Conservation (phyloP, 208 protist species). For the Phytomonas francai region DNA sequence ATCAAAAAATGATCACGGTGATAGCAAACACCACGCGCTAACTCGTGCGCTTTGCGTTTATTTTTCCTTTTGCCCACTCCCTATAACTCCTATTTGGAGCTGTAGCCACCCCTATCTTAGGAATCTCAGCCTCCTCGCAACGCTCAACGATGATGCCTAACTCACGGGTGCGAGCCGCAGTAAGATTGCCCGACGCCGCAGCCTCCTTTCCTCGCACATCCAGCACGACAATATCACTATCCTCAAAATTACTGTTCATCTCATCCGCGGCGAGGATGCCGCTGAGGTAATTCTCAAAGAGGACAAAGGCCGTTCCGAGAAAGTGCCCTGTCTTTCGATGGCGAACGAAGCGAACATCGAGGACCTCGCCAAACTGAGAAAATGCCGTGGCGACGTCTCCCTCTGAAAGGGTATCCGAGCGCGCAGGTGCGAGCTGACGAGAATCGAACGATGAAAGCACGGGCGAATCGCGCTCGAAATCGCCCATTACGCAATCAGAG, state of each 20-base stretch:
- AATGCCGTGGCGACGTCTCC: slow-evolving; percentile 83
- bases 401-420: too few relatives aligned
- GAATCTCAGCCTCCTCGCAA: slow-evolving; percentile 66
- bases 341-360: slow-evolving; percentile 70
- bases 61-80: not conserved
- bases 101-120: slow-evolving; percentile 5
- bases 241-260: slow-evolving; percentile 72
- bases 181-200: not conserved
- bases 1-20: too few relatives aligned
- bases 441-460: too few relatives aligned
- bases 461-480: too few relatives aligned
- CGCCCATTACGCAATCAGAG: too few relatives aligned
- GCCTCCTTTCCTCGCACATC: slow-evolving; percentile 7
- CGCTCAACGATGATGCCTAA: slow-evolving; percentile 67
- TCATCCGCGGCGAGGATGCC: slow-evolving; percentile 61
- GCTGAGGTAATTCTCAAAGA: slow-evolving; percentile 66
- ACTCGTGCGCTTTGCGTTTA: slow-evolving; percentile 46
- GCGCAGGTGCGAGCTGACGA: too few relatives aligned
- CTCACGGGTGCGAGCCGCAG: not conserved
- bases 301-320: slow-evolving; percentile 73
- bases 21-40: too few relatives aligned
- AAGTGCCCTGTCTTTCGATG: slow-evolving; percentile 60
- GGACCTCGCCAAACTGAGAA: slow-evolving; percentile 81
- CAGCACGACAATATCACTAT: slow-evolving; percentile 40
- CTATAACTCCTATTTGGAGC: not conserved